Base-by-base conservation (phyloP, 2,329 filamentous ascomycete genomes). In the Scortechinia acanthostroma region DNA sequence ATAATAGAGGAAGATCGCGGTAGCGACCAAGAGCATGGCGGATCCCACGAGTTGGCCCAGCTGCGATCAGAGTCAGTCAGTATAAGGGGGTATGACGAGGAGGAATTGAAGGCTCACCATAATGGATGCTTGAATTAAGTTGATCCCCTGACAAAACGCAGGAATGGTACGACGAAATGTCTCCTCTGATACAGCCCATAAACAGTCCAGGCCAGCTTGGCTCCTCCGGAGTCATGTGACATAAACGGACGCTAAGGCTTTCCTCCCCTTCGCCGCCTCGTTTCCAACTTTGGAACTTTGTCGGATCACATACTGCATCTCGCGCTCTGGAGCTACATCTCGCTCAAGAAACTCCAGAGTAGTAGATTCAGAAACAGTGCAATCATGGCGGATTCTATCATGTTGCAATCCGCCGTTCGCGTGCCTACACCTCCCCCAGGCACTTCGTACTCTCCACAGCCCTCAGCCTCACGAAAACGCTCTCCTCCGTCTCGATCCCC, bases 41-140 rank as follows among this genome's bases (percentile, higher is more conserved):
- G 80, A 70, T 61, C 77, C 77, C 59, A 79, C 73, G 62, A 81
- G 77, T 80, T 88, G 91, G 78, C 95, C 93, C 70, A 96, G 86
- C 93, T 98, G 64, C 6, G 20, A 40, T 10, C 6, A 19, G 20
- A 40, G 10, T 40, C 25, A 30, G 25, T 30, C 25, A n/a, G 10
- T 10, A n/a, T n/a, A n/a, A n/a, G n/a, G n/a, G n/a, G n/a, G n/a
- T n/a, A n/a, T n/a, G n/a, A n/a, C n/a, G n/a, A n/a, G n/a, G n/a
- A n/a, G n/a, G n/a, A n/a, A n/a, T n/a, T 30, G n/a, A 10, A 30
- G 25, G n/a, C 25, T 30, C n/a, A 30, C 25, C 25, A 30, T 30
- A 30, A n/a, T n/a, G n/a, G n/a, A n/a, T n/a, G n/a, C n/a, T n/a
- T n/a, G n/a, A n/a, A n/a, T n/a, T n/a, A n/a, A n/a, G n/a, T n/a